phyloP scores from a whole-genome alignment of 495 filamentous ascomycete genomes.

The Chaetomium tenue region DNA sequence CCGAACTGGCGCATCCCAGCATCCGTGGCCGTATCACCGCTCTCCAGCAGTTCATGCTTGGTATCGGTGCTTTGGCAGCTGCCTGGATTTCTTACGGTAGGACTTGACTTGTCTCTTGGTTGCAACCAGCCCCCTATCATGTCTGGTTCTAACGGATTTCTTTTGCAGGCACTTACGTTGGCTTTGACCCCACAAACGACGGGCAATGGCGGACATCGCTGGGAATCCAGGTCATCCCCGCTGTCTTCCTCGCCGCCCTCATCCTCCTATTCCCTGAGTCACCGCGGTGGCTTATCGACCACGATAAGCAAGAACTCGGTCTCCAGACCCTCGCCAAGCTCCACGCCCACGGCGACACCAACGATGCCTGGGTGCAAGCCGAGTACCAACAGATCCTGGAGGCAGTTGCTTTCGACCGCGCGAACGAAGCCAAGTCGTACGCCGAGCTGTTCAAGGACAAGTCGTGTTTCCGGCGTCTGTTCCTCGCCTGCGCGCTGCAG shows the following conservation, averaged over 20 bases:
- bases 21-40: constrained; percentile 16
- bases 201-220: constrained; percentile 14
- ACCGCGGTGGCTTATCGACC: constrained; percentile 20
- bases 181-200: constrained; percentile 12
- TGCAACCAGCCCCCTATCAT: background rate
- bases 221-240: constrained; percentile 17
- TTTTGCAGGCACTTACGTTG: constrained; percentile 11
- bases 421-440: constrained; percentile 17
- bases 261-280: constrained; percentile 21
- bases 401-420: constrained; percentile 5
- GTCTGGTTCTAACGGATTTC: too few species aligned
- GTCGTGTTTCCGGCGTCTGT: constrained; percentile 19
- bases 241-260: constrained; percentile 14
- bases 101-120: background rate
- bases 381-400: constrained; percentile 16
- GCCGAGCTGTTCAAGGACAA: constrained; percentile 14
- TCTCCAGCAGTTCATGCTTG: constrained; percentile 20
- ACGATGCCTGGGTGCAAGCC: constrained; percentile 16
- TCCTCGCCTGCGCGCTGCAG: constrained; percentile 14
- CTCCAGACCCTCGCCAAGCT: constrained; percentile 14
- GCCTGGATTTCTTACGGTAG: constrained; percentile 18
- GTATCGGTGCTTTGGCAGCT: constrained; percentile 14
- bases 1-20: constrained; percentile 17
- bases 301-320: constrained; percentile 8
- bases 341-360: constrained; percentile 16